Percentiles rank a stretch among this genome's conserved stretches.
phyloP scores from a whole-genome alignment of 2,329 filamentous ascomycete species.

The Apiospora arundinis region DNA sequence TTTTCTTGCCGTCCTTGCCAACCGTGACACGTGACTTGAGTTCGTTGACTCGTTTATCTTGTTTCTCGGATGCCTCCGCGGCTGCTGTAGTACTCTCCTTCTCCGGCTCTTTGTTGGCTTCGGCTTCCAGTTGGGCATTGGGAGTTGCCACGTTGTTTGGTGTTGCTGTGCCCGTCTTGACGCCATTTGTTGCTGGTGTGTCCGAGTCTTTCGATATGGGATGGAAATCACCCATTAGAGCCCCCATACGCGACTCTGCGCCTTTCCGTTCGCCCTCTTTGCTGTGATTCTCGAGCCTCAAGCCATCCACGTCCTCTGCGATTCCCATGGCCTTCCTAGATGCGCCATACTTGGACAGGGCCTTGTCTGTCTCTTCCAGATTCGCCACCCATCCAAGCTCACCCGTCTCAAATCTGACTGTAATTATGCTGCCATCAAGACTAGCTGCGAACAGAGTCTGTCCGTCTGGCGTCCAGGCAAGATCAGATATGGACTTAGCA shows the following conservation, averaged over 20 bases:
- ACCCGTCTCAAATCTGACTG: constrained; percentile 80
- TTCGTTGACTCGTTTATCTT: constrained; percentile 59
- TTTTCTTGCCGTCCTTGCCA: constrained; percentile 96
- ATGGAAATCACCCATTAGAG: constrained; percentile 88
- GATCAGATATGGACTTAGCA: constrained; percentile 89
- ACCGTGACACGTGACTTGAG: constrained; percentile 93
- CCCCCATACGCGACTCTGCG: constrained; percentile 95
- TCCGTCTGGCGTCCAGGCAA: constrained; percentile 93
- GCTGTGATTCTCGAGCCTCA: constrained; percentile 87
- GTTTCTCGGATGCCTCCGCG: constrained; percentile 59
- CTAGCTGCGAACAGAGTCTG: constrained; percentile 85
- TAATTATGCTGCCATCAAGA: constrained; percentile 86
- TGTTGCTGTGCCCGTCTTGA: constrained; percentile 49
- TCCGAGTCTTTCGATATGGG: constrained; percentile 57
- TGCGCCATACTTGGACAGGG: constrained; percentile 89
- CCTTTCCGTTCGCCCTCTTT: constrained; percentile 89
- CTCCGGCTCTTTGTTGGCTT: constrained; percentile 36
- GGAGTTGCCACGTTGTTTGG: constrained; percentile 45
- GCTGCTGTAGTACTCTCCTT: constrained; percentile 39
- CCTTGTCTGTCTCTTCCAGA: constrained; percentile 88
- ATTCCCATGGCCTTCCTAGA: constrained; percentile 89
- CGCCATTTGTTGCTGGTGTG: constrained; percentile 55
- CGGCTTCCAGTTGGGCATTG: constrained; percentile 39
- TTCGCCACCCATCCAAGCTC: constrained; percentile 90
- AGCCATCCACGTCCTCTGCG: constrained; percentile 87